Evolutionary conservation across 345 rosid genomes (phyloP).

Genomic region (Anacardium occidentale): DNA sequence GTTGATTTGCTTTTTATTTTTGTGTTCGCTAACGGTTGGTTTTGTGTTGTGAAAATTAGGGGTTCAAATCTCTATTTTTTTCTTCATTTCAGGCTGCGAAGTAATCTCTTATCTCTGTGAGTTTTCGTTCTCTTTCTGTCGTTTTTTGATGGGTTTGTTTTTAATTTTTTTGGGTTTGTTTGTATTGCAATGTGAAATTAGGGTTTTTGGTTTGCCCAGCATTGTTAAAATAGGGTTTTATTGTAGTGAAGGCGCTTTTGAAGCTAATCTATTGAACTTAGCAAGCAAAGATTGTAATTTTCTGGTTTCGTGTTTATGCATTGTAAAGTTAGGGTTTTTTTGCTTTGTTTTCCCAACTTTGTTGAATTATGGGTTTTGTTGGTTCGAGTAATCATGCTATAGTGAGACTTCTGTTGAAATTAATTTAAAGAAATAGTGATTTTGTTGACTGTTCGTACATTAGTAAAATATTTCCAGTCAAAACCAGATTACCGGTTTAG

Average conservation of each 20-base stretch:
- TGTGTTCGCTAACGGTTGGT: conserved; percentile 35
- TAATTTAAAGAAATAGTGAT: neutral
- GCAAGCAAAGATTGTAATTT: too few species aligned
- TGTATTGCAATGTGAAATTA: neutral
- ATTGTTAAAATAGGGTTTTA: neutral
- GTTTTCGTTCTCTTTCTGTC: conserved; percentile 6
- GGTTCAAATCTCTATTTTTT: conserved; percentile 24
- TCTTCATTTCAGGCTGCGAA: conserved; percentile 13
- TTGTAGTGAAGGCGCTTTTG: neutral
- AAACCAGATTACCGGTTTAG: too few species aligned
- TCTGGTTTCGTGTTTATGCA: neutral
- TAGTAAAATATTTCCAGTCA: neutral
- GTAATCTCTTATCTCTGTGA: conserved; percentile 25
- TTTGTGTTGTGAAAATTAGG: conserved; percentile 49
- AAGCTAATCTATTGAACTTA: neutral
- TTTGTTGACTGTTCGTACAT: neutral
- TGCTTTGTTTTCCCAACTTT: neutral
- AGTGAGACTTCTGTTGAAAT: neutral
- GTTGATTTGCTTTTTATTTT: neutral
- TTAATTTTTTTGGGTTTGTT: neutral
- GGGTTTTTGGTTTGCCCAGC: neutral
- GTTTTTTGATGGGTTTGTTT: conserved; percentile 6
- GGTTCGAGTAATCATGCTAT: neutral
- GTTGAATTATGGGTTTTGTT: neutral
- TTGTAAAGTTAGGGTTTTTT: conserved; percentile 5